Evolutionary conservation across 2,329 filamentous ascomycete genomes (phyloP).

Genomic region (Dothideomycetidae sp.): DNA sequence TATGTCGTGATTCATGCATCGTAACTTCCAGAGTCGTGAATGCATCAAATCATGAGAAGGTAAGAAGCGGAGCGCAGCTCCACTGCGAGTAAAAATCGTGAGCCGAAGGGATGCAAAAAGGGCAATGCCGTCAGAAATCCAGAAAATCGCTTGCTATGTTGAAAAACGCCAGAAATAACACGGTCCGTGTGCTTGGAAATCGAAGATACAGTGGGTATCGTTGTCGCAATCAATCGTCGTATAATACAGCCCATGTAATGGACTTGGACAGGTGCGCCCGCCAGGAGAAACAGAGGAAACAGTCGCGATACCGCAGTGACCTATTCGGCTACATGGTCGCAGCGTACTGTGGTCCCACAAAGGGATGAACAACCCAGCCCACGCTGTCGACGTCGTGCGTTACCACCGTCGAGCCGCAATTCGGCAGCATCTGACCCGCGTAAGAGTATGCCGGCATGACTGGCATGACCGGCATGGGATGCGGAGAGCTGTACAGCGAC

Average conservation of each 20-base stretch:
- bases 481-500: slow-evolving; percentile 60
- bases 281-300: slow-evolving; percentile 22
- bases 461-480: slow-evolving; percentile 58
- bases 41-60: slow-evolving; percentile 11
- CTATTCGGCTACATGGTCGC: slow-evolving; percentile 70
- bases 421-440: slow-evolving; percentile 72
- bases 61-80: slow-evolving; percentile 13
- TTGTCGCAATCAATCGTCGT: background rate
- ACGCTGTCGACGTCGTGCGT: slow-evolving; percentile 58
- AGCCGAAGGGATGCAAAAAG: slow-evolving; percentile 22
- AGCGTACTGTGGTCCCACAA: slow-evolving; percentile 50
- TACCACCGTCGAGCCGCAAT: slow-evolving; percentile 56
- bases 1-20: slow-evolving; percentile 11
- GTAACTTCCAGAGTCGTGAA: slow-evolving; percentile 11
- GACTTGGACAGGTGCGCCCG: slow-evolving; percentile 29
- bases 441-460: slow-evolving; percentile 65
- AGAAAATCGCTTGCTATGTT: slow-evolving; percentile 28
- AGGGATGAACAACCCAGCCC: slow-evolving; percentile 79
- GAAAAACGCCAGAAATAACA: slow-evolving; percentile 23
- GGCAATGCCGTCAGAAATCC: slow-evolving; percentile 28
- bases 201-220: slow-evolving; percentile 5
- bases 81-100: slow-evolving; percentile 17
- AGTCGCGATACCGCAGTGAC: slow-evolving; percentile 27
- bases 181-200: no score
- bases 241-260: slow-evolving; percentile 11